Conservation (phyloP, 2,329 filamentous ascomycete species). For the Fusarium camptoceras region DNA sequence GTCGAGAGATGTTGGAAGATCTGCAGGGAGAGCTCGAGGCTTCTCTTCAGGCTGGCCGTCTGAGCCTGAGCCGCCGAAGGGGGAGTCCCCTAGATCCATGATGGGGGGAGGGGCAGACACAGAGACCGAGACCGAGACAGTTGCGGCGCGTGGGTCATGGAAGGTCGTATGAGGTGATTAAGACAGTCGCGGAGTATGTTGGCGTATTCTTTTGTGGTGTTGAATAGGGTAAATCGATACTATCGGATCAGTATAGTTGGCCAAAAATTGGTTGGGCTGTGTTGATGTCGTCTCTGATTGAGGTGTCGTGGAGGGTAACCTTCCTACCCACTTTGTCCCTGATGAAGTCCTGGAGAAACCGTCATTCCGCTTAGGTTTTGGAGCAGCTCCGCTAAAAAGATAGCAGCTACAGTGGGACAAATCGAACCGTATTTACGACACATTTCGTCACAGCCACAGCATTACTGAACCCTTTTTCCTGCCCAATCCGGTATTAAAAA, state of each 20-base stretch:
- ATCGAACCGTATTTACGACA: not conserved
- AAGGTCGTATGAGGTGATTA: constrained; percentile 26
- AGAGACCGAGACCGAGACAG: constrained; percentile 42
- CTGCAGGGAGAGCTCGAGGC: constrained; percentile 74
- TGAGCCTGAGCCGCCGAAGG: constrained; percentile 56
- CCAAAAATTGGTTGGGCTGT: constrained; percentile 18
- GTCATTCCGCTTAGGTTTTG: constrained; percentile 39
- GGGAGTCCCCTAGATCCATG: constrained; percentile 70
- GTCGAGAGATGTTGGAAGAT: constrained; percentile 91
- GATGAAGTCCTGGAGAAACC: constrained; percentile 43
- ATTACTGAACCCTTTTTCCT: constrained; percentile 23
- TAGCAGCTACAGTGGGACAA: not conserved
- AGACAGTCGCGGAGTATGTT: not conserved
- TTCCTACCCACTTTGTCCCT: constrained; percentile 41
- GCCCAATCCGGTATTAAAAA: constrained; percentile 17
- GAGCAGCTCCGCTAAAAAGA: constrained; percentile 22
- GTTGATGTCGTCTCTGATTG: constrained; percentile 37
- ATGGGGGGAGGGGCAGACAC: constrained; percentile 56
- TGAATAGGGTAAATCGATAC: not conserved
- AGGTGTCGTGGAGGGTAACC: constrained; percentile 40
- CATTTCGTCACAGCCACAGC: constrained; percentile 37
- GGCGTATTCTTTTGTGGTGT: not conserved
- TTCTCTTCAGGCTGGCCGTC: constrained; percentile 54
- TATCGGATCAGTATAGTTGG: constrained; percentile 15
- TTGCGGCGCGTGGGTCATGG: constrained; percentile 50